Evolutionary conservation across 2,329 filamentous ascomycete species (phyloP).

Genomic region (Clathrospora elynae): DNA sequence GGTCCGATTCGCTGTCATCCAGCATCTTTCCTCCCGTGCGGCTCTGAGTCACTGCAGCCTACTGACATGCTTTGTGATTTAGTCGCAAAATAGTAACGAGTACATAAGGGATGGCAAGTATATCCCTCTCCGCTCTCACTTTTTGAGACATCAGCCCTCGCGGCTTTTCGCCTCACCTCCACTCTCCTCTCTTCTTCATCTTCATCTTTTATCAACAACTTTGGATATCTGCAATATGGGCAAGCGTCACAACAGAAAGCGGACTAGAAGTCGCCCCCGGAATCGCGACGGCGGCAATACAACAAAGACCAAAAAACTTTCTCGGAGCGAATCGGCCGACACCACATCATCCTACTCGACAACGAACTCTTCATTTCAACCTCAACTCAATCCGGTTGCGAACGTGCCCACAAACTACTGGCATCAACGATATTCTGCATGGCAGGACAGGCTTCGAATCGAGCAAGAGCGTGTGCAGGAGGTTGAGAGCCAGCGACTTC

Average conservation of each 20-base stretch:
- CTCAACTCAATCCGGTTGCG: slow-evolving; percentile 22
- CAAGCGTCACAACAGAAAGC: slow-evolving; percentile 53
- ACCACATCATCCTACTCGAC: slow-evolving; percentile 35
- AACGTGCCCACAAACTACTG: slow-evolving; percentile 36
- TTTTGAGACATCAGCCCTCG: slow-evolving; percentile 32
- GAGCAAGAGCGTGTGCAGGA: slow-evolving; percentile 38
- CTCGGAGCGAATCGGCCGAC: slow-evolving; percentile 38
- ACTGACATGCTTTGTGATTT: slow-evolving; percentile 27
- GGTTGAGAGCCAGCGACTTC: slow-evolving; percentile 45
- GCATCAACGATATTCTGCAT: slow-evolving; percentile 46
- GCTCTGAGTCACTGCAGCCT: slow-evolving; percentile 47
- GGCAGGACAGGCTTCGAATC: slow-evolving; percentile 42
- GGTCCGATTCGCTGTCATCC: slow-evolving; percentile 26
- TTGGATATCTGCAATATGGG: slow-evolving; percentile 40
- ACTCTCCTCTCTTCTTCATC: slow-evolving; percentile 3
- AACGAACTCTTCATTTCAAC: slow-evolving; percentile 30
- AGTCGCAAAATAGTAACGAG: slow-evolving; percentile 16
- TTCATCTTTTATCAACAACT: slow-evolving; percentile 2
- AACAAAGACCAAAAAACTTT: slow-evolving; percentile 28
- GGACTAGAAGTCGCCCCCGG: slow-evolving; percentile 51
- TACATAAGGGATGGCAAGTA: slow-evolving; percentile 37
- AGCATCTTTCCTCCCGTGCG: slow-evolving; percentile 28
- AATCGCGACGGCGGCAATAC: slow-evolving; percentile 41
- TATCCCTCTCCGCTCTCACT: slow-evolving; percentile 18
- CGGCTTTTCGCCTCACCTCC: slow-evolving; percentile 35